phyloP scores from a whole-genome alignment of 306 rosid species.

The Cicer pinnatifidum region DNA sequence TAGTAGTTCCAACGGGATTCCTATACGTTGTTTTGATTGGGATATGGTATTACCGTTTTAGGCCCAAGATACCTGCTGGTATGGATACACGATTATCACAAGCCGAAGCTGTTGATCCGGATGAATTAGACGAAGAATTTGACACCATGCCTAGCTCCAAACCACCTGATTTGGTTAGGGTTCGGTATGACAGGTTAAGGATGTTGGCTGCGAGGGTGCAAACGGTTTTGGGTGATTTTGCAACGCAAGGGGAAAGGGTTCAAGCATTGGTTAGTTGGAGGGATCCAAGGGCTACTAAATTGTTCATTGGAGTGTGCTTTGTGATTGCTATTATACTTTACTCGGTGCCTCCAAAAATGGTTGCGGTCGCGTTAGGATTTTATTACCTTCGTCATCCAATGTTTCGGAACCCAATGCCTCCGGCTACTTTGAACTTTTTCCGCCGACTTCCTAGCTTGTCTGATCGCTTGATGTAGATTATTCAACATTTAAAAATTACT shows the following conservation, averaged over 20 bases:
- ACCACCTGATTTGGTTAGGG: constrained; percentile 65
- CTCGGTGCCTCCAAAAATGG: constrained; percentile 62
- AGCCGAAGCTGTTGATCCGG: constrained; percentile 77
- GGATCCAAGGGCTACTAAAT: constrained; percentile 86
- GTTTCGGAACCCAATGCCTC: constrained; percentile 62
- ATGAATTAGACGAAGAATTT: constrained; percentile 86
- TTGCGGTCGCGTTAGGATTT: constrained; percentile 86
- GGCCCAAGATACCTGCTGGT: constrained; percentile 85
- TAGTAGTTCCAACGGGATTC: constrained; percentile 85
- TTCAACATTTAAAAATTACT: constrained; percentile 33
- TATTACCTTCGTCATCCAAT: constrained; percentile 61
- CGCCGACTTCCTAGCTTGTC: constrained; percentile 82
- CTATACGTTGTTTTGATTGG: constrained; percentile 83
- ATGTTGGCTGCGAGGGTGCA: constrained; percentile 87
- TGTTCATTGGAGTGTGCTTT: constrained; percentile 54
- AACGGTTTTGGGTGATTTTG: constrained; percentile 93
- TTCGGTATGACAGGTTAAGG: constrained; percentile 79
- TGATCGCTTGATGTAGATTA: constrained; percentile 77
- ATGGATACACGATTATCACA: constrained; percentile 86
- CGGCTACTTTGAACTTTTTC: constrained; percentile 57
- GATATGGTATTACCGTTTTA: constrained; percentile 87
- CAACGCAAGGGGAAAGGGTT: constrained; percentile 88
- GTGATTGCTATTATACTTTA: constrained; percentile 48
- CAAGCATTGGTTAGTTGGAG: constrained; percentile 93
- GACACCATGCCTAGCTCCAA: constrained; percentile 90